These are phyloP conservation scores for Pseudogymnoascus sp. DNA, from an alignment of 2,329 filamentous ascomycete genomes.

Conservation along the genomic window DNA sequence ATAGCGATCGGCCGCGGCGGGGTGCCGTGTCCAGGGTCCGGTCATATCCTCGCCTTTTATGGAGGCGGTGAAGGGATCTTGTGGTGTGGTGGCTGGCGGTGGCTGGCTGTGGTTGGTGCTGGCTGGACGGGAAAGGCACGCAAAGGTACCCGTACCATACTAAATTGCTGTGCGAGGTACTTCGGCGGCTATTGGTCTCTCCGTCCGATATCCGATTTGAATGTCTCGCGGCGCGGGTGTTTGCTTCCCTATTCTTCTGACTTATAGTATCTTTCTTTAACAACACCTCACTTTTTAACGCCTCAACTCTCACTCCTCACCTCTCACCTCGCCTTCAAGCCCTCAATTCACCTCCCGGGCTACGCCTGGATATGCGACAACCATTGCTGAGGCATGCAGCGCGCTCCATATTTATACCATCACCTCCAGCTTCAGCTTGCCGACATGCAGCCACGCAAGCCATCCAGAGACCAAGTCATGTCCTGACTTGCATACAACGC, in stretches of 20 bases:
- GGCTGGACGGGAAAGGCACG: neutral
- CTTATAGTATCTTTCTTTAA: neutral
- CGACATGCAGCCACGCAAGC: slow-evolving; percentile 17
- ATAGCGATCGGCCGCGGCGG: neutral
- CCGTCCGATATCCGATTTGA: neutral
- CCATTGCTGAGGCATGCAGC: slow-evolving; percentile 4
- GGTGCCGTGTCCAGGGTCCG: neutral
- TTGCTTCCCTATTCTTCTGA: neutral
- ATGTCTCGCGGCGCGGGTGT: neutral
- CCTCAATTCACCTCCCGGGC: slow-evolving; percentile 13
- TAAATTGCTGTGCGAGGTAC: neutral
- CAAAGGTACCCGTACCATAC: slow-evolving; percentile 2
- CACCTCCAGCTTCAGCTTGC: slow-evolving; percentile 18
- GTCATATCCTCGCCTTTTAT: neutral
- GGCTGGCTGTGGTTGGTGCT: neutral
- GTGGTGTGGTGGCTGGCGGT: neutral
- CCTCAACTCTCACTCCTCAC: slow-evolving; percentile 9
- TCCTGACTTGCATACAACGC: slow-evolving; percentile 35
- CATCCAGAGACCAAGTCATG: neutral
- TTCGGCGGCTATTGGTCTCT: neutral
- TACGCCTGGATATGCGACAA: slow-evolving; percentile 11
- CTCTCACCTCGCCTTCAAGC: neutral
- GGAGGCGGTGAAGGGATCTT: neutral
- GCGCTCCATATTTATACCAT: slow-evolving; percentile 7
- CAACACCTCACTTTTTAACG: slow-evolving; percentile 12